Conservation (phyloP, 2,329 filamentous ascomycete genomes). For the Pyrenophora graminea region DNA sequence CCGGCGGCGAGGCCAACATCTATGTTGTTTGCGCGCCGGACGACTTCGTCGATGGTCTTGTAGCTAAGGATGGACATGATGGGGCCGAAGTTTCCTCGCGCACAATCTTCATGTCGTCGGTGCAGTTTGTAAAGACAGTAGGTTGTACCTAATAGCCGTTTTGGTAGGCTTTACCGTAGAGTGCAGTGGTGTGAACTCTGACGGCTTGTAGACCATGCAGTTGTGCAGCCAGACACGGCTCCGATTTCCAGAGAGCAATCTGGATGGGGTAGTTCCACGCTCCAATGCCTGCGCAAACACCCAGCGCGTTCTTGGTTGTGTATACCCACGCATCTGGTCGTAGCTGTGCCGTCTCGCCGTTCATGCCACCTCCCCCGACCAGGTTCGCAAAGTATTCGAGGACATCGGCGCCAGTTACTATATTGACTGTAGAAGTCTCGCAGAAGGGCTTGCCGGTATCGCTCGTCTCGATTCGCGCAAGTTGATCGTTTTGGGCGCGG, state of each 20-base stretch:
- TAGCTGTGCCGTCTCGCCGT: constrained; percentile 77
- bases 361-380: constrained; percentile 75
- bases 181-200: constrained; percentile 85
- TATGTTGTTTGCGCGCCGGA: constrained; percentile 75
- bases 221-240: constrained; percentile 82
- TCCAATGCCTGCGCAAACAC: constrained; percentile 84
- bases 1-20: constrained; percentile 80
- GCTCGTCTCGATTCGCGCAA: constrained; percentile 77
- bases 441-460: constrained; percentile 87
- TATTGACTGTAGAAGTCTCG: constrained; percentile 82
- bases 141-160: constrained; percentile 83
- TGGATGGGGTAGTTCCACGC: constrained; percentile 94
- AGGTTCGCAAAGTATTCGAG: constrained; percentile 85
- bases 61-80: constrained; percentile 83
- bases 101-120: constrained; percentile 77
- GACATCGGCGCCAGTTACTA: constrained; percentile 81
- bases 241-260: constrained; percentile 88
- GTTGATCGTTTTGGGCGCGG: constrained; percentile 75
- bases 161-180: constrained; percentile 60
- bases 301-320: constrained; percentile 78
- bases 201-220: constrained; percentile 89
- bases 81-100: constrained; percentile 84
- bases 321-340: constrained; percentile 80
- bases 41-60: constrained; percentile 68
- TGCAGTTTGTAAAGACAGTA: constrained; percentile 85